A percentile compares a stretch with the other conserved stretches of the same genome.
Evolutionary conservation across 2,329 filamentous ascomycete genomes (phyloP).

Genomic region (Claviceps sp.): DNA sequence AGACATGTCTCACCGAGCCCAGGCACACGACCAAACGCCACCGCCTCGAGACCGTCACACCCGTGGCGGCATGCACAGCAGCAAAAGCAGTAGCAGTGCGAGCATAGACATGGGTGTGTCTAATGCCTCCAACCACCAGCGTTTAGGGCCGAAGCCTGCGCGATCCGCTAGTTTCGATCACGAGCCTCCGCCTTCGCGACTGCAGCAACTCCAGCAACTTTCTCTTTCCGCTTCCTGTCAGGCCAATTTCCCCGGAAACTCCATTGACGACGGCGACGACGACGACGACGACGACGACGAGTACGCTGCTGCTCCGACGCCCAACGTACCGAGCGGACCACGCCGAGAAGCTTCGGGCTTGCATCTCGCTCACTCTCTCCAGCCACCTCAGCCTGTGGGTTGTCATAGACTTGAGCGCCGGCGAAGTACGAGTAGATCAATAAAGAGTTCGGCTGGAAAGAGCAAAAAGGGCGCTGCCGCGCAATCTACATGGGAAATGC

Average conservation of each 20-base stretch:
- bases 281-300: conserved; percentile 43
- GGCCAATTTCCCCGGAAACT: conserved; percentile 34
- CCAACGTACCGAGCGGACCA: conserved; percentile 70
- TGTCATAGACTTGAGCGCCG: conserved; percentile 34
- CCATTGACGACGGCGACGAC: conserved; percentile 34
- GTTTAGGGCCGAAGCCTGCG: conserved; percentile 38
- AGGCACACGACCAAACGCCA: conserved; percentile 22
- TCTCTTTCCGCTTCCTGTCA: conserved; percentile 26
- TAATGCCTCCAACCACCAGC: conserved; percentile 45
- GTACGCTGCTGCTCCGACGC: conserved; percentile 74
- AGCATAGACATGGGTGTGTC: conserved; percentile 51
- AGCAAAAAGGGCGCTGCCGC: conserved; percentile 13
- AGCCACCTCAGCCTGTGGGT: conserved; percentile 26
- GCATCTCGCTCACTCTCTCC: conserved; percentile 20
- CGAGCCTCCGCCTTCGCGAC: conserved; percentile 17
- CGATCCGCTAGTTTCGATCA: conserved; percentile 67
- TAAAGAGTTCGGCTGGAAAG: conserved; percentile 31
- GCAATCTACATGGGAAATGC: conserved; percentile 15
- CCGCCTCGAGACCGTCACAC: conserved; percentile 32
- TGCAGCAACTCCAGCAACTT: conserved; percentile 12
- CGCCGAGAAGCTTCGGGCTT: conserved; percentile 32
- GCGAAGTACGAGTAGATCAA: conserved; percentile 42
- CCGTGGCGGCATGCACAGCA: conserved; percentile 48
- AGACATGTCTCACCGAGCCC: conserved; percentile 25
- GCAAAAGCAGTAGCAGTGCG: conserved; percentile 58